Evolutionary conservation across 257 asterid species (phyloP), one percentile per base, ranked within the genome.

Genomic region (Capsicum chinense): DNA sequence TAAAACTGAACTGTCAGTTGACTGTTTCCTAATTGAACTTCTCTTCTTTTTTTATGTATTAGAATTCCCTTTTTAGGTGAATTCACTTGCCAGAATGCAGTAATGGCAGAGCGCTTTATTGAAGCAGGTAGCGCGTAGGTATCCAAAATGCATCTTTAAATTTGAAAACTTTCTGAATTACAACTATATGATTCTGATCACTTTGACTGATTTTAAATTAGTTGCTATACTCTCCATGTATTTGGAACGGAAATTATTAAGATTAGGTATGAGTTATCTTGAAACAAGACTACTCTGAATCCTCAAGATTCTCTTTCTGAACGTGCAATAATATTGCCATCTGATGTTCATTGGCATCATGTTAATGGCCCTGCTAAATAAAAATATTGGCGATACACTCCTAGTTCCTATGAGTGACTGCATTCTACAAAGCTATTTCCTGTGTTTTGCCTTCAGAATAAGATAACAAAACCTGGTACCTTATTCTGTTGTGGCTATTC

Each of bases 41-140:
- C 79, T 83, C 84, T 83, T 86, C 83, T 80, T 93, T 62, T 78
- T 79, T 84, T 67, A 86, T 62, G 70, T 83, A 69, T 82, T 91
- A 96, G 99, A 94, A 93, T 96, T 86, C 99, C 99, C 4, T 88
- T 96, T 80, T 80, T 93, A 39, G 99, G 99, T 82, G 99, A 93
- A 82, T 94, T 96, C 80, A 94, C 95, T 82, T 96, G 95, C 95
- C 98, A 96, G 89, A 92, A 94, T 90, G 98, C 98, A 57, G 84
- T 94, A 62, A 92, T 93, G 98, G 98, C 79, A 39, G 54, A 96
- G 98, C 97, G 99, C 74, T 96, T 96, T 86, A 96, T 96, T 87
- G 98, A 96, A 96, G 98, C 99, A 92, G 98, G 98, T 93, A 96
- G 99, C 97, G 90, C 97, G 98, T 96, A 96, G 83, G 98, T 96